Percentiles rank a stretch among this genome's conserved stretches.
These are phyloP conservation scores for Rhodofomes roseus DNA, from an alignment of 1,284 basidiomycete species.

Conservation along the genomic window DNA sequence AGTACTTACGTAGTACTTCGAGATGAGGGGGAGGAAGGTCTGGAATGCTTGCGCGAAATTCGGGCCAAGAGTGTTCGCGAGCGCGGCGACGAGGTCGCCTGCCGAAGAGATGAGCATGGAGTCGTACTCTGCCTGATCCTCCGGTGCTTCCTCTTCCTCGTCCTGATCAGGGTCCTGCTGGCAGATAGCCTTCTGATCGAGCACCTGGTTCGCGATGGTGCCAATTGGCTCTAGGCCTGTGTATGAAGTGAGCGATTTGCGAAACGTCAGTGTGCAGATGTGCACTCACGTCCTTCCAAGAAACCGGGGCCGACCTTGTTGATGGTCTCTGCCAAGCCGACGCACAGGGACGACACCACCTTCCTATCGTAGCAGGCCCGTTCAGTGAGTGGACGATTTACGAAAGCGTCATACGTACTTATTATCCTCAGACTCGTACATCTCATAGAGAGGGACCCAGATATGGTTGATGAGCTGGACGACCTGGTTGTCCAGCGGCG, in stretches of 20 bases:
- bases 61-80: slow-evolving; percentile 82
- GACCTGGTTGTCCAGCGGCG: slow-evolving; percentile 72
- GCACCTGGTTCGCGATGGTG: slow-evolving; percentile 76
- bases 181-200: slow-evolving; percentile 92
- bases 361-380: slow-evolving; percentile 48
- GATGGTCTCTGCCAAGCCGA: slow-evolving; percentile 87
- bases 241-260: slow-evolving; percentile 14
- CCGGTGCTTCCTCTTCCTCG: slow-evolving; percentile 75
- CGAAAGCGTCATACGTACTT: slow-evolving; percentile 69
- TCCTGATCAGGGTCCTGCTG: slow-evolving; percentile 97
- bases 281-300: slow-evolving; percentile 61
- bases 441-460: slow-evolving; percentile 77
- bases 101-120: slow-evolving; percentile 94
- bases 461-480: slow-evolving; percentile 80
- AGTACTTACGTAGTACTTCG: slow-evolving; percentile 87
- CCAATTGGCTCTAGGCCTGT: slow-evolving; percentile 80
- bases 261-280: not conserved
- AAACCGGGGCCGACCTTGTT: slow-evolving; percentile 88
- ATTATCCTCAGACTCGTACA: slow-evolving; percentile 96
- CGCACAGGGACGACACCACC: slow-evolving; percentile 84
- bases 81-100: slow-evolving; percentile 88
- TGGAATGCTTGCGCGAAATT: slow-evolving; percentile 87
- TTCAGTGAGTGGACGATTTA: slow-evolving; percentile 16
- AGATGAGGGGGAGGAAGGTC: slow-evolving; percentile 86
- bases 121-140: slow-evolving; percentile 95